These are phyloP conservation scores for Solanum dulcamara DNA, from an alignment of 257 asterid genomes.

Conservation along the genomic window DNA sequence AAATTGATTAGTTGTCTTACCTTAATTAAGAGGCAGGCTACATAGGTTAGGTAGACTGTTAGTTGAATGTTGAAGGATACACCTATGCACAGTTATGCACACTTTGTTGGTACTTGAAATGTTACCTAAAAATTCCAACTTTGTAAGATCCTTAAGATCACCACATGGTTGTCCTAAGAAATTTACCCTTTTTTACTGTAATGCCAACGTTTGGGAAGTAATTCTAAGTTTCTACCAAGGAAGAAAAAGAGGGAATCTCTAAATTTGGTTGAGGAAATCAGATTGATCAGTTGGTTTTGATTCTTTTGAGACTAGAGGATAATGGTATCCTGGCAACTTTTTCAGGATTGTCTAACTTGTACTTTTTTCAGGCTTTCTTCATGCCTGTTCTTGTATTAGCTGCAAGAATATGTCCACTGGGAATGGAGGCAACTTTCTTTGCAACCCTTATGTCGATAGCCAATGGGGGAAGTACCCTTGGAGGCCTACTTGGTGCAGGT, in stretches of 20 bases:
- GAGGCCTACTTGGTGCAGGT: constrained; percentile 90
- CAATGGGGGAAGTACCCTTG: constrained; percentile 82
- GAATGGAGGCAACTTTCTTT: constrained; percentile 93
- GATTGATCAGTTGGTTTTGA: background rate
- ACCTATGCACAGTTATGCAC: background rate
- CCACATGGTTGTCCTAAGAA: background rate
- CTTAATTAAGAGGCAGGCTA: background rate
- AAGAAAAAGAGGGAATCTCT: background rate
- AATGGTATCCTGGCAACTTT: background rate
- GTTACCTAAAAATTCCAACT: background rate
- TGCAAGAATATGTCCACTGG: constrained; percentile 87
- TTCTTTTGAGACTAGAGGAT: background rate
- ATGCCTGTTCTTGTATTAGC: constrained; percentile 98
- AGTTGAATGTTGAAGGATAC: background rate
- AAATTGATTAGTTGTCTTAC: background rate
- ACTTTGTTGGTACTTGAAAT: background rate
- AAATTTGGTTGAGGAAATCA: background rate
- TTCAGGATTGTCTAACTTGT: background rate
- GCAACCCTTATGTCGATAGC: constrained; percentile 95
- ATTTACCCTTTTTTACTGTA: background rate
- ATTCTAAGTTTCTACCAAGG: background rate
- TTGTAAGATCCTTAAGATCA: background rate
- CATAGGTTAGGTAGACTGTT: background rate
- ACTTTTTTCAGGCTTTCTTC: constrained; percentile 59
- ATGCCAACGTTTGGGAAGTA: background rate